Evolutionary conservation across 2,329 filamentous ascomycete species (phyloP).

Genomic region (Bipolaris sorokiniana): DNA sequence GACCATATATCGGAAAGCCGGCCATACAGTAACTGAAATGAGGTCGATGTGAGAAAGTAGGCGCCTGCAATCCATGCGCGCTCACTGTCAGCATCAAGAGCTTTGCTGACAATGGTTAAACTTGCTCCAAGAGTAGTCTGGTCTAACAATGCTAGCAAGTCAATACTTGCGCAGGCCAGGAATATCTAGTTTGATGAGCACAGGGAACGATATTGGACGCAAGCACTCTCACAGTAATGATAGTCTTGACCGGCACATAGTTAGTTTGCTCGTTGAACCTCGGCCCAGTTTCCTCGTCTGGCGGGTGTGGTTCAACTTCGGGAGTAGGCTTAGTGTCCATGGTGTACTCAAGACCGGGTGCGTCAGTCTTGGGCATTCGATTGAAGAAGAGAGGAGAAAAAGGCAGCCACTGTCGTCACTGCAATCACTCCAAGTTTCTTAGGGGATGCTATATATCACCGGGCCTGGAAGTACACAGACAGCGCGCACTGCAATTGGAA

Average conservation of each 20-base stretch:
- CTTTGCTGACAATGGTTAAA: conserved; percentile 30
- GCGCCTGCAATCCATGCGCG: conserved; percentile 64
- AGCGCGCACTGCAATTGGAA: neutral
- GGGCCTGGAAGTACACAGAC: neutral
- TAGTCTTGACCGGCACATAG: conserved; percentile 28
- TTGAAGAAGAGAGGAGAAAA: too few relatives aligned
- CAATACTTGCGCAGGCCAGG: conserved; percentile 31
- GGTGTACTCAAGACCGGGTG: neutral
- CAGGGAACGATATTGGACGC: neutral
- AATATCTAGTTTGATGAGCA: conserved; percentile 25
- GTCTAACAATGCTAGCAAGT: conserved; percentile 30
- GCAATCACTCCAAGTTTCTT: too few relatives aligned
- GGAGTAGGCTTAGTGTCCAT: neutral
- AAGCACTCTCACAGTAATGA: conserved; percentile 22
- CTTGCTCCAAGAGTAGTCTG: conserved; percentile 33
- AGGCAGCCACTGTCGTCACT: too few relatives aligned
- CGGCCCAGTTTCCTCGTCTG: neutral
- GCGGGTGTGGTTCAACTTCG: neutral
- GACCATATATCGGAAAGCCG: conserved; percentile 67
- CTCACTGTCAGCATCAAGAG: conserved; percentile 51
- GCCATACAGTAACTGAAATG: conserved; percentile 70
- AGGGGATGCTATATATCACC: neutral
- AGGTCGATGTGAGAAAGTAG: conserved; percentile 64
- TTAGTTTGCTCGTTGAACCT: conserved; percentile 33
- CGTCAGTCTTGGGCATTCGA: too few relatives aligned